Conservation (phyloP, 495 filamentous ascomycete species). For the Penicillium herquei region DNA sequence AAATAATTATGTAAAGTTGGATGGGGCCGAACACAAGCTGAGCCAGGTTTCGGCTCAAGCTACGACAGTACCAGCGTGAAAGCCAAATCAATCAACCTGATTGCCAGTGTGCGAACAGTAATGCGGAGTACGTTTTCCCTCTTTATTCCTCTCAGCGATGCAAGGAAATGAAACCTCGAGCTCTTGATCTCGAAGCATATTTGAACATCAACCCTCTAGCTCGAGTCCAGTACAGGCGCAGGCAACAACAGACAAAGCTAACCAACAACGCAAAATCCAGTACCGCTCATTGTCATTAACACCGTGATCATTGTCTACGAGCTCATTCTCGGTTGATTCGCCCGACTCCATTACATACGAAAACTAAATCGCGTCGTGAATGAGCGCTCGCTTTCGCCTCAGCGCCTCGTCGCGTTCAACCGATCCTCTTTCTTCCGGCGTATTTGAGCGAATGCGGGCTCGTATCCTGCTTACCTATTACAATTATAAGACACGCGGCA, state of each 20-base stretch:
- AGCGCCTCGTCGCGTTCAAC: background rate
- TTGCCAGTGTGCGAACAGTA: conserved; percentile 84
- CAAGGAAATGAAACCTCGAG: no score
- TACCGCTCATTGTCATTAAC: conserved; percentile 92
- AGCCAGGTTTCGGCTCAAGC: conserved; percentile 71
- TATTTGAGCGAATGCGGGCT: conserved; percentile 7
- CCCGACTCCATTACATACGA: background rate
- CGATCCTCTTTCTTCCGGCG: background rate
- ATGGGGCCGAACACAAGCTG: conserved; percentile 64
- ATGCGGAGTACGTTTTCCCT: conserved; percentile 78
- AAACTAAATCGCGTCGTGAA: background rate
- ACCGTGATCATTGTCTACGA: conserved; percentile 87
- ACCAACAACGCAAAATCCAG: conserved; percentile 42
- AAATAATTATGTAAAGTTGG: conserved; percentile 58
- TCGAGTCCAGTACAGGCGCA: background rate
- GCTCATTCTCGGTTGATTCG: conserved; percentile 73
- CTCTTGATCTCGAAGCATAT: background rate
- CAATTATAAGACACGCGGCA: conserved; percentile 7
- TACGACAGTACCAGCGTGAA: conserved; percentile 78
- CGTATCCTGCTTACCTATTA: background rate
- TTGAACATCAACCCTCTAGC: background rate
- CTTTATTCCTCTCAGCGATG: background rate
- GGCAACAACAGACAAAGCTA: conserved; percentile 5
- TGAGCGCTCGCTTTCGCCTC: background rate
- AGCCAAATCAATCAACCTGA: conserved; percentile 81